Percentiles rank a stretch among this genome's conserved stretches.
Evolutionary conservation across 352 stramenopile species (phyloP).

Genomic region (Phytophthora podocarpi): DNA sequence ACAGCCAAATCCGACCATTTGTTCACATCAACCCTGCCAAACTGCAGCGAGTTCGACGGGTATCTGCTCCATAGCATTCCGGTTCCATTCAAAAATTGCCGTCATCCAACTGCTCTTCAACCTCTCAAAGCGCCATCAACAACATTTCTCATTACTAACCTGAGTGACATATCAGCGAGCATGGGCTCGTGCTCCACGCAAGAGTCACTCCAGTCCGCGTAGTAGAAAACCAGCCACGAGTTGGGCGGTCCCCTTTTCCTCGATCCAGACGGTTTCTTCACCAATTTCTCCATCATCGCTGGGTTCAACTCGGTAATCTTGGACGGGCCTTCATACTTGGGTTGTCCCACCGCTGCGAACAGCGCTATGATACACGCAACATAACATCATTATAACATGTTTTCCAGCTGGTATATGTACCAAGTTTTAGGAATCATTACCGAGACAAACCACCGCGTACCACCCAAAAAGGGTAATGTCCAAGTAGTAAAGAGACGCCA

Average conservation of each 20-base stretch:
- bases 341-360: constrained; percentile 64
- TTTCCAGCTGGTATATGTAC: no score
- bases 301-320: constrained; percentile 58
- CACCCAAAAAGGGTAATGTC: constrained; percentile 66
- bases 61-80: constrained; percentile 36
- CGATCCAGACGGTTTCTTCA: constrained; percentile 41
- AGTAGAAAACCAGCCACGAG: constrained; percentile 78
- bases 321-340: constrained; percentile 65
- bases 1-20: constrained; percentile 66
- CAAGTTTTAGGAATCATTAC: constrained; percentile 33
- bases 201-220: constrained; percentile 75
- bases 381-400: background rate
- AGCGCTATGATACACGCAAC: constrained; percentile 41
- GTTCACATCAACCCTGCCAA: constrained; percentile 70
- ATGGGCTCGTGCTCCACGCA: constrained; percentile 79
- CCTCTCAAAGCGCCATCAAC: background rate
- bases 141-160: constrained; percentile 26
- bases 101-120: background rate
- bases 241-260: constrained; percentile 34
- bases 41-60: constrained; percentile 54
- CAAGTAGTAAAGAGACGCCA: constrained; percentile 71
- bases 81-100: background rate
- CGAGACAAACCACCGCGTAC: constrained; percentile 62
- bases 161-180: constrained; percentile 70
- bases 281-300: constrained; percentile 50